Evolutionary conservation across 441 rosid genomes (phyloP).

Genomic region (Gossypium gossypioides): DNA sequence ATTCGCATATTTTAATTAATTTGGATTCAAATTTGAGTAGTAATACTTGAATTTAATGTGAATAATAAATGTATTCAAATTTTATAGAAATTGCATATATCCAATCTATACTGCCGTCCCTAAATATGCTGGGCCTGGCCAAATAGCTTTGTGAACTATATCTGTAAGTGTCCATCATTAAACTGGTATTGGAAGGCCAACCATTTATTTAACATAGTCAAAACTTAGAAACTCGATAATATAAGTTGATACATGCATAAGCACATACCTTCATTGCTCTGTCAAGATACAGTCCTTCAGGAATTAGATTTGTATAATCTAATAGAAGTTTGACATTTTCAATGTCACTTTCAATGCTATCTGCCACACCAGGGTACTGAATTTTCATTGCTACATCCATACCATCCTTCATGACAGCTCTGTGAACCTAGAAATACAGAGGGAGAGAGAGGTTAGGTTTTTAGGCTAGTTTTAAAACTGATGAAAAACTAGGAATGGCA

Average conservation of each 20-base stretch:
- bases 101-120: too few relatives aligned
- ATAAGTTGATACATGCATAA: neutral
- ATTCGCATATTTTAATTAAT: too few relatives aligned
- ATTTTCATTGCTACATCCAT: slow-evolving; percentile 78
- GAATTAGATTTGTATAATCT: slow-evolving; percentile 75
- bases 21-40: too few relatives aligned
- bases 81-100: too few relatives aligned
- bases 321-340: slow-evolving; percentile 80
- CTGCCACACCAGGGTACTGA: slow-evolving; percentile 96
- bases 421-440: slow-evolving; percentile 55
- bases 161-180: neutral
- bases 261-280: slow-evolving; percentile 75
- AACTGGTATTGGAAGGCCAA: slow-evolving; percentile 3
- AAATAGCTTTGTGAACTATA: neutral
- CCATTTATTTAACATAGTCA: neutral
- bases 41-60: too few relatives aligned
- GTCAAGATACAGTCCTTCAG: slow-evolving; percentile 81
- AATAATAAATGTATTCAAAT: too few relatives aligned
- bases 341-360: slow-evolving; percentile 88
- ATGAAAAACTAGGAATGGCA: neutral
- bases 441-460: neutral
- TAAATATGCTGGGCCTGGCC: neutral
- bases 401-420: slow-evolving; percentile 69
- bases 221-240: neutral
- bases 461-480: neutral